Percentiles rank a stretch among this genome's conserved stretches.
Conservation (phyloP, 495 filamentous ascomycete genomes). For the Aspergillus bridgeri region DNA sequence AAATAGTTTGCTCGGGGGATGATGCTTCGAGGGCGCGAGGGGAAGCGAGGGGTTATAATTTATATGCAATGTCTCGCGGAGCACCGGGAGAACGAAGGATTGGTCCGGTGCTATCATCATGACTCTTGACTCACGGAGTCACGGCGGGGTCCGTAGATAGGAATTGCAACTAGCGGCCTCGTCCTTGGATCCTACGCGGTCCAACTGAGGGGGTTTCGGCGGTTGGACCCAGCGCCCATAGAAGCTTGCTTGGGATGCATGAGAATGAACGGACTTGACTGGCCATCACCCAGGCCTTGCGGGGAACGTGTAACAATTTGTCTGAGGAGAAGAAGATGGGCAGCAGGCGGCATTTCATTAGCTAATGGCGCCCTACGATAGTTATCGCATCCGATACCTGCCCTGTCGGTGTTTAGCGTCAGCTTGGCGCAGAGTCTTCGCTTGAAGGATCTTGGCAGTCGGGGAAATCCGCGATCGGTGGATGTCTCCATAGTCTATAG, state of each 20-base stretch:
- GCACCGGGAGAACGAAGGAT: conserved; percentile 8
- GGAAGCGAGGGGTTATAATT: background rate
- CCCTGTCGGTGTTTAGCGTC: no score
- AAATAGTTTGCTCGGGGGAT: background rate
- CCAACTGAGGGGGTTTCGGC: background rate
- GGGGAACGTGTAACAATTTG: background rate
- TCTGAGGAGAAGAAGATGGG: background rate
- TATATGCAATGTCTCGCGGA: background rate
- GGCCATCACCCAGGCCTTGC: background rate
- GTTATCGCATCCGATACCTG: no score
- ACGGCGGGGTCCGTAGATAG: conserved; percentile 8
- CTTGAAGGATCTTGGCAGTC: background rate
- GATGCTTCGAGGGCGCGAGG: background rate
- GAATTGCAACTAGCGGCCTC: background rate
- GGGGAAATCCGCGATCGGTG: background rate
- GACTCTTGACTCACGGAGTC: conserved; percentile 5
- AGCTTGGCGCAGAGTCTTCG: no score
- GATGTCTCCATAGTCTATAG: no score
- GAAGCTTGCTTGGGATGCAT: background rate
- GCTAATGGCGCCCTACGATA: background rate
- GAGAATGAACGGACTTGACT: background rate
- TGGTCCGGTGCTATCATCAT: conserved; percentile 8
- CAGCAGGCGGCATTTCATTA: background rate
- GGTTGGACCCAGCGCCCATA: background rate
- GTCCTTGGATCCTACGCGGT: background rate